Base-by-base conservation (phyloP, 306 rosid genomes). In the Rosa rugosa region DNA sequence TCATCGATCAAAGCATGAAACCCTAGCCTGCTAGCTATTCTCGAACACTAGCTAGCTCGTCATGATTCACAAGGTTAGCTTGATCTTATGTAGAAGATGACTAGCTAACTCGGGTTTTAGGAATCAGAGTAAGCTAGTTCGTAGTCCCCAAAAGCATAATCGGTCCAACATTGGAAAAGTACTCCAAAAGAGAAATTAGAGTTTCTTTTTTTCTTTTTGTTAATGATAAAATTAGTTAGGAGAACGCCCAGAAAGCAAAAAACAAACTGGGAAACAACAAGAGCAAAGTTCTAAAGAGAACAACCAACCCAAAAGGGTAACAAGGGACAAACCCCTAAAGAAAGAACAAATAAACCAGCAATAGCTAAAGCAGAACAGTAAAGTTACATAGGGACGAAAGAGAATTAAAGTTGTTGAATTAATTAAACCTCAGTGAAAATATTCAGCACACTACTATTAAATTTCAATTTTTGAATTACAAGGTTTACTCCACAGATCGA, bases 1-100 rank as follows among this genome's bases (percentile, higher is more conserved):
- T 83, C 81, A 80, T 75, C 83, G 80, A 90, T 83, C 78, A 81
- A 84, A 81, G 51, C 42, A 79, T 59, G 56, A 85, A 92, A 84
- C 88, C 91, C 87, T 82, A 86, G 80, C 41, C 3, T 14, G 69
- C n/a, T 31, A n/a, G 67, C 38, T 31, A 31, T 31, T 31, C 36
- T 31, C 36, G n/a, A n/a, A n/a, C n/a, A 31, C 36, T 57, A 23
- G 23, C 14, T 78, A 63, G 57, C 10, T 59, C 67, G 1, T 75
- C 47, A 36, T 53, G 49, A 71, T 80, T 77, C 60, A 47, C 59
- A 56, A 75, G 85, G 73, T 85, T 82, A 63, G 69, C 69, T 31
- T 63, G 42, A 63, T 73, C 63, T 66, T 54, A 45, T 53, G 22
- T 6, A 54, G 74, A 17, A 23, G 16, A 54, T 25, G 67, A 23